Conservation (phyloP, 2,329 filamentous ascomycete species). For the Xylaria sp. region DNA sequence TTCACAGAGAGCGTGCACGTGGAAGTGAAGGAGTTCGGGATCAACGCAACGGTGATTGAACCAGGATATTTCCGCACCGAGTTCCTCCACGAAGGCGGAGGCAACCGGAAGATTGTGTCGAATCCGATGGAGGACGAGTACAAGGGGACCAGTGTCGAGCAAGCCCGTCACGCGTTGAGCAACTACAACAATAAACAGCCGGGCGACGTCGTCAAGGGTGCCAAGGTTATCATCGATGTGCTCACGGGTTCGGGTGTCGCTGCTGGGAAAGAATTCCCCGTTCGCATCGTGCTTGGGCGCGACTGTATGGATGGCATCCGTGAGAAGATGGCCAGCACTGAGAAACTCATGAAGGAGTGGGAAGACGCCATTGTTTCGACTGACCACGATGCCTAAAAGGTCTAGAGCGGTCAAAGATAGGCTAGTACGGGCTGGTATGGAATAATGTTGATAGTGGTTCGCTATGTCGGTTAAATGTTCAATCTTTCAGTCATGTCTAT, state of each 20-base stretch:
- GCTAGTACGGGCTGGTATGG: background rate
- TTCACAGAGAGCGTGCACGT: conserved; percentile 50
- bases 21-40: conserved; percentile 51
- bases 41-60: conserved; percentile 57
- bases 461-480: background rate
- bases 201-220: conserved; percentile 65
- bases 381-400: conserved; percentile 45
- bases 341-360: conserved; percentile 61
- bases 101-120: conserved; percentile 39
- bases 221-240: conserved; percentile 63
- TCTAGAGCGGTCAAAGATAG: conserved; percentile 6
- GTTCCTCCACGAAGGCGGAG: conserved; percentile 54
- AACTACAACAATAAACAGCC: conserved; percentile 59
- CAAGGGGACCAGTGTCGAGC: conserved; percentile 43
- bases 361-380: conserved; percentile 54
- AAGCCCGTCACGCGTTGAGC: conserved; percentile 47
- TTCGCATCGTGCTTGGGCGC: conserved; percentile 64
- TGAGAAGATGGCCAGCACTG: conserved; percentile 55
- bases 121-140: conserved; percentile 50
- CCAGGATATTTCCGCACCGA: conserved; percentile 64
- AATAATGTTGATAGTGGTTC: background rate
- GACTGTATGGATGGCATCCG: conserved; percentile 58
- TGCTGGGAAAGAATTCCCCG: conserved; percentile 60
- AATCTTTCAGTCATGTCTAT: background rate
- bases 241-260: conserved; percentile 61